phyloP scores from a whole-genome alignment of 768 basidiomycete species.

The Hortiboletus campestris region DNA sequence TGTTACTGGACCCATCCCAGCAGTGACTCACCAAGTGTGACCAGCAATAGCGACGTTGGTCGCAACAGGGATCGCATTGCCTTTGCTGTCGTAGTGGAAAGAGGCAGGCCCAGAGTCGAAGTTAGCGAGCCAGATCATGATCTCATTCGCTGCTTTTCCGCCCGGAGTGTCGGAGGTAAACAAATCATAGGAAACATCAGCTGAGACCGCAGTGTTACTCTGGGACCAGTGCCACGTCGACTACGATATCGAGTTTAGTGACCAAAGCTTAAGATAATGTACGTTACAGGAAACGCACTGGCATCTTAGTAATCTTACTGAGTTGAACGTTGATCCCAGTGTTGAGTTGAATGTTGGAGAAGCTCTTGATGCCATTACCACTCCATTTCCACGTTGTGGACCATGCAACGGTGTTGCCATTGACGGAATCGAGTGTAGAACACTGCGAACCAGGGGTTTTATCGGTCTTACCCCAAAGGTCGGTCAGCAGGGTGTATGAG shows the following conservation, averaged over 20 bases:
- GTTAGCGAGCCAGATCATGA: conserved; percentile 70
- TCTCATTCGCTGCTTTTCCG: conserved; percentile 44
- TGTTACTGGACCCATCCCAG: background rate
- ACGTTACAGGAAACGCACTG: conserved; percentile 35
- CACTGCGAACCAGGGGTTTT: conserved; percentile 52
- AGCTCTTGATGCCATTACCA: conserved; percentile 57
- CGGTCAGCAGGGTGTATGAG: conserved; percentile 30
- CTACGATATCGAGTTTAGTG: background rate
- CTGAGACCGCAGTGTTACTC: conserved; percentile 43
- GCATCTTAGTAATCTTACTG: conserved; percentile 42
- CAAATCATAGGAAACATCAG: conserved; percentile 60
- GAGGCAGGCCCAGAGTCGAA: background rate
- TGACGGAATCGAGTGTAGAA: conserved; percentile 44
- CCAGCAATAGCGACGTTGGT: background rate
- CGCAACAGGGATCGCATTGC: background rate
- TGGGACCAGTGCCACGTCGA: conserved; percentile 55
- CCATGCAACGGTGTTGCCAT: conserved; percentile 50
- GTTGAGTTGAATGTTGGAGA: conserved; percentile 55
- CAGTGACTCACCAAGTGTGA: background rate
- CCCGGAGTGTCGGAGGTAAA: conserved; percentile 55
- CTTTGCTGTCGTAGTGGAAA: background rate
- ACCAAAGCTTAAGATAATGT: background rate
- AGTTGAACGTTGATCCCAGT: background rate
- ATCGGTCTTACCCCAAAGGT: conserved; percentile 44
- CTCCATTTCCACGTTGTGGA: conserved; percentile 46